A percentile compares a stretch with the other conserved stretches of the same genome.
Evolutionary conservation across 495 filamentous ascomycete species (phyloP).

Genomic region (Cercophora scortea): DNA sequence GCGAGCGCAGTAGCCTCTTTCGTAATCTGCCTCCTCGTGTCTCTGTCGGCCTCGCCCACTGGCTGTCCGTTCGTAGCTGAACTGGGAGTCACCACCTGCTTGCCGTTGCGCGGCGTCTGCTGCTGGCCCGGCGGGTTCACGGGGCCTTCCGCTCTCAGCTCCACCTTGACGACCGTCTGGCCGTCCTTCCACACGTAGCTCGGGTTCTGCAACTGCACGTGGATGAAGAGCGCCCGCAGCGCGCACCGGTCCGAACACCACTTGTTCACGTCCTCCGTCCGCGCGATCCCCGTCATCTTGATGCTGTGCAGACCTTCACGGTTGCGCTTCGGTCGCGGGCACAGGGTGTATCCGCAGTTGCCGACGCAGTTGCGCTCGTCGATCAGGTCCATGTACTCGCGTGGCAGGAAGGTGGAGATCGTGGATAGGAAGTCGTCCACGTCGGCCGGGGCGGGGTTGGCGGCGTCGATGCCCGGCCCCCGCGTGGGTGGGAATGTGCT

Average conservation of each 20-base stretch:
- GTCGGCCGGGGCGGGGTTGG: constrained; percentile 51
- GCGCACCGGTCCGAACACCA: constrained; percentile 85
- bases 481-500: constrained; percentile 59
- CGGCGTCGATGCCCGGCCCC: constrained; percentile 42
- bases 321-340: constrained; percentile 28
- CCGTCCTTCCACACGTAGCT: constrained; percentile 9
- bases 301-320: constrained; percentile 12
- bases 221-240: constrained; percentile 69
- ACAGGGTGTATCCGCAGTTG: constrained; percentile 77
- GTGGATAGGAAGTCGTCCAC: constrained; percentile 46
- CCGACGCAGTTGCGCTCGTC: constrained; percentile 75
- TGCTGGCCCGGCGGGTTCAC: neutral
- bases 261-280: constrained; percentile 62
- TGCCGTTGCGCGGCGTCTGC: neutral
- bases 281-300: constrained; percentile 27
- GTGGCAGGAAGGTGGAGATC: constrained; percentile 66
- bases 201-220: constrained; percentile 63
- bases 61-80: too few species aligned
- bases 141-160: constrained; percentile 27
- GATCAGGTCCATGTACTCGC: constrained; percentile 80
- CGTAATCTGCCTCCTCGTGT: neutral
- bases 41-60: neutral
- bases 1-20: constrained; percentile 5
- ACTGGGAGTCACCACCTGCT: neutral
- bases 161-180: constrained; percentile 23